Evolutionary conservation across 208 protist species (phyloP).

Genomic region (Crithidia sp.): DNA sequence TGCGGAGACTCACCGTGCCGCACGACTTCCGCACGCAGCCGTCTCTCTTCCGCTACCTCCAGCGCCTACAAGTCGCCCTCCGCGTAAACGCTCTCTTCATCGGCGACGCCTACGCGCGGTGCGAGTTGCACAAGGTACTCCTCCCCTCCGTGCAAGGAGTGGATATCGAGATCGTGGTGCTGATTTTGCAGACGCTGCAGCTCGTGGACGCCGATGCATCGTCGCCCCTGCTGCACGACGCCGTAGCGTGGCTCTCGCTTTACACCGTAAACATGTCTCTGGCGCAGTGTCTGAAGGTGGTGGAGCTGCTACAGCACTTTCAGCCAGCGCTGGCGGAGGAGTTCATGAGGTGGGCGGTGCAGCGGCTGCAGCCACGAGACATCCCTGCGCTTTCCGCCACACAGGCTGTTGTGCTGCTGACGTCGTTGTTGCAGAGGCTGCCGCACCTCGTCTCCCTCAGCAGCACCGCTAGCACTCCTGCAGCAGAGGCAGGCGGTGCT

Average conservation of each 20-base stretch:
- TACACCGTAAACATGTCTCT: constrained; percentile 1
- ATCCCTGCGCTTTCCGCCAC: constrained; percentile 3
- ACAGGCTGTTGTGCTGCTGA: constrained; percentile 8
- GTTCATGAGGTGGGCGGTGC: not conserved
- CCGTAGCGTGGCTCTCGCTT: constrained; percentile 45
- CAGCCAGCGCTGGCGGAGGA: constrained; percentile 11
- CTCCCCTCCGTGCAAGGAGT: constrained; percentile 42
- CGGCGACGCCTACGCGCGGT: not conserved
- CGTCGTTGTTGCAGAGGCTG: constrained; percentile 4
- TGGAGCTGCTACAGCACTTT: constrained; percentile 25
- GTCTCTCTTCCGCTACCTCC: constrained; percentile 9
- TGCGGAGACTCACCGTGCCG: not conserved
- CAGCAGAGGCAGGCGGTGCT: not conserved
- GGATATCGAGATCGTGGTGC: constrained; percentile 41
- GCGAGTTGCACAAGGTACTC: constrained; percentile 22
- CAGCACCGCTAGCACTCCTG: not conserved
- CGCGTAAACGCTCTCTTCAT: not conserved
- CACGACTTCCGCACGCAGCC: not conserved
- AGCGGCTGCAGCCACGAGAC: not conserved
- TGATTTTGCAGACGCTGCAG: constrained; percentile 50
- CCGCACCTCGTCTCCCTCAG: not conserved
- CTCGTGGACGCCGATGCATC: constrained; percentile 27
- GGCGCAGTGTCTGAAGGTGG: not conserved
- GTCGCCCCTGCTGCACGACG: constrained; percentile 48
- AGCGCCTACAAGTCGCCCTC: constrained; percentile 20